A percentile compares a stretch with the other conserved stretches of the same genome.
Evolutionary conservation across 164 flowering plant species (phyloP).

Genomic region (Stephania yunnanensis): DNA sequence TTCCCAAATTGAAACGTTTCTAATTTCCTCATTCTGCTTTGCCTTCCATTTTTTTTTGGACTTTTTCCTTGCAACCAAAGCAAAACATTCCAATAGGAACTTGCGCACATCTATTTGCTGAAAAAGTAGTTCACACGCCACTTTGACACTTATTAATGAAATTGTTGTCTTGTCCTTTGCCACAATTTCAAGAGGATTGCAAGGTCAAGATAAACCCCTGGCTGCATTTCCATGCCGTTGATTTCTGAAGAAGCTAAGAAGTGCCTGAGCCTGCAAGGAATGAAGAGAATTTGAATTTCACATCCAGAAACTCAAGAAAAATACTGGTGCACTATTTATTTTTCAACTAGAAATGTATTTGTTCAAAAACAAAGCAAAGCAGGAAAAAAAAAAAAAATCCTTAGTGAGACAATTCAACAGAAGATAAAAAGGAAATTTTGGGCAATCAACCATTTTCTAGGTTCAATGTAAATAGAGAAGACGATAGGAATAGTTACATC

Average conservation of each 20-base stretch:
- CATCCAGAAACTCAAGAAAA: neutral
- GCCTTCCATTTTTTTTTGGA: neutral
- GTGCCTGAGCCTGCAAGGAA: slow-evolving; percentile 67
- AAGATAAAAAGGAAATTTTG: neutral
- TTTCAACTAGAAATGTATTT: neutral
- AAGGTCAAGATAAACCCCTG: slow-evolving; percentile 41
- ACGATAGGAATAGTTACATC: neutral
- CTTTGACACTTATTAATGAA: neutral
- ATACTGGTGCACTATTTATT: neutral
- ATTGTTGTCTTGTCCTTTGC: neutral
- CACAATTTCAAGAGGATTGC: neutral
- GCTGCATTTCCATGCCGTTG: slow-evolving; percentile 71
- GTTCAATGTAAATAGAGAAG: neutral
- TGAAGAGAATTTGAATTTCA: neutral
- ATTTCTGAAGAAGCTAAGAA: slow-evolving; percentile 70
- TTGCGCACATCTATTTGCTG: neutral
- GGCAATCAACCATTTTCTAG: neutral
- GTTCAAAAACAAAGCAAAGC: neutral
- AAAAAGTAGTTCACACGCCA: neutral
- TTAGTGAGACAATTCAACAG: neutral
- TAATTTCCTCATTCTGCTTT: neutral
- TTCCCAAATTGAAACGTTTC: neutral
- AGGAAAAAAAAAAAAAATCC: neutral
- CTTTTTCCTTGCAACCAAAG: neutral
- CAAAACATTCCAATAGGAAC: neutral